These are phyloP conservation scores for Botrytis sinoallii DNA, from an alignment of 2,329 filamentous ascomycete genomes.

Conservation along the genomic window DNA sequence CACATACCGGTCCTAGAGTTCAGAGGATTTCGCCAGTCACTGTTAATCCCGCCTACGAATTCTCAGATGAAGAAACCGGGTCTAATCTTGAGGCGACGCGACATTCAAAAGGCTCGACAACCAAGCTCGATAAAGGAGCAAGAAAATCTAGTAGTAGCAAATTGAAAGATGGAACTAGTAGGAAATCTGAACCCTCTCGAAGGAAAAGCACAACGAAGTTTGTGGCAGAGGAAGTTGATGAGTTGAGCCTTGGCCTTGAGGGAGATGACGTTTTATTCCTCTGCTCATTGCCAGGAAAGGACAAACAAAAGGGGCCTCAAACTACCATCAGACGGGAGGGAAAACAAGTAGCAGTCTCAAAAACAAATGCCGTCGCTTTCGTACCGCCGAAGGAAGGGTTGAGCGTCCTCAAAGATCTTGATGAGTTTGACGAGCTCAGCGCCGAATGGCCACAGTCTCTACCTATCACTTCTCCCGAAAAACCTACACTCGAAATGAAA, in stretches of 20 bases:
- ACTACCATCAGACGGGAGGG: neutral
- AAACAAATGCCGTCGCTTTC: neutral
- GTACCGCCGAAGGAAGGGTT: neutral
- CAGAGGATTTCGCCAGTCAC: constrained; percentile 2
- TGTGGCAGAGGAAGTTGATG: constrained; percentile 31
- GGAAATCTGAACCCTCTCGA: constrained; percentile 12
- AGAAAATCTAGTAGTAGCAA: neutral
- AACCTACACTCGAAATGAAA: neutral
- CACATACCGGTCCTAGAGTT: neutral
- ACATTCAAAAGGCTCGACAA: neutral
- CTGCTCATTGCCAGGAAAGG: constrained; percentile 23
- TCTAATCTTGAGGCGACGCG: neutral
- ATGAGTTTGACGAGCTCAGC: constrained; percentile 17
- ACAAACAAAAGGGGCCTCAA: neutral
- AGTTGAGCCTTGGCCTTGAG: constrained; percentile 28
- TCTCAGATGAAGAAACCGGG: constrained; percentile 18
- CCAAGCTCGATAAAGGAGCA: neutral
- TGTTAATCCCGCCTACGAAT: constrained; percentile 7
- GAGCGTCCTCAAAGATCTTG: neutral
- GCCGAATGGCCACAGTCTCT: constrained; percentile 4
- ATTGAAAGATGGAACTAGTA: neutral
- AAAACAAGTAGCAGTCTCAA: neutral
- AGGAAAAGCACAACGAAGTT: neutral
- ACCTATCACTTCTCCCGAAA: neutral
- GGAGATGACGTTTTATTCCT: constrained; percentile 29